Evolutionary conservation across 306 rosid species (phyloP), one percentile per base, ranked within the genome.

Genomic region (Cucurbita pepo): DNA sequence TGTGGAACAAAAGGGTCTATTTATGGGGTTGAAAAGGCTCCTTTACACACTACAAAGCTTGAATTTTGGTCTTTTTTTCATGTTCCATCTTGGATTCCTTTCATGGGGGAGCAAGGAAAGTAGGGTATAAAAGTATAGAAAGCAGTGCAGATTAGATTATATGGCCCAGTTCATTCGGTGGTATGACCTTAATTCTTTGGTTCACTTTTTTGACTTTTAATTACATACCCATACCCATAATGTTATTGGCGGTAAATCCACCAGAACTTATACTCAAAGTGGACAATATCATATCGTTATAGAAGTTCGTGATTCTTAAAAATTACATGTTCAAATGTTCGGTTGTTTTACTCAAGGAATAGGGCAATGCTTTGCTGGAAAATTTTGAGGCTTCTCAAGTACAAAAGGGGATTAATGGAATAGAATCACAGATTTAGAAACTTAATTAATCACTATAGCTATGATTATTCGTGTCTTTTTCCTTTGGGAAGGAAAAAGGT

Each of bases 71-170:
- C 50, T 54, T 76, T 81, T 59, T 86, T 69, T 75, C 81, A 77
- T 78, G 57, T 63, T 25, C 58, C 16, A 34, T 82, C 71, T 64
- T 79, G 81, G 94, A 94, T 87, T 89, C 92, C 84, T 87, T 83
- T 77, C 81, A 75, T 81, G 45, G 87, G 71, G 80, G 89, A 80
- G 56, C 65, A 76, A 77, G 82, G 72, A 90, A 88, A 85, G 91
- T 73, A 79, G 83, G 78, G 90, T 69, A 83, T 79, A 80, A 85
- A 79, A 30, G 3, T 30, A 1, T 30, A 30, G 34, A 30, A 30
- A 30, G 34, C 34, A 30, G 34, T 30, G 34, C 34, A 30, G 34
- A 30, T 30, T 30, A 30, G 34, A 30, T 30, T 30, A 30, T 30
- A 30, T 30, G 34, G 34, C 34, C 34, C 34, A 30, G 34, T 30